Evolutionary conservation across 352 stramenopile genomes (phyloP).

Genomic region (Phytophthora crassamura): DNA sequence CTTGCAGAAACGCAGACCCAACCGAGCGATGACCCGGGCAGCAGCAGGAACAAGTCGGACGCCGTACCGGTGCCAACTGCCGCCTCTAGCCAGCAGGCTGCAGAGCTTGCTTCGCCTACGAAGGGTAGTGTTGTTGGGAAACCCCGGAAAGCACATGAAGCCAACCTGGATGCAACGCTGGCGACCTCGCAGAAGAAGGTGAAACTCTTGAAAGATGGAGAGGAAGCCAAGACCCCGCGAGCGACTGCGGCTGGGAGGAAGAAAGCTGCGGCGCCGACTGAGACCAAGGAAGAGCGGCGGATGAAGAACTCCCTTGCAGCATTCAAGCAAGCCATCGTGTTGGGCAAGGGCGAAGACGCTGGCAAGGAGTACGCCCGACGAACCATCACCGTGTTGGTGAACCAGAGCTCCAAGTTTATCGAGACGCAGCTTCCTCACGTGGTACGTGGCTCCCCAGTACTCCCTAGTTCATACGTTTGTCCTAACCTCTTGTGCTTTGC

Average conservation of each 20-base stretch:
- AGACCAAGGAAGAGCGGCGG: conserved; percentile 23
- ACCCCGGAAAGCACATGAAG: conserved; percentile 24
- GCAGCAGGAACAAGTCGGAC: not conserved
- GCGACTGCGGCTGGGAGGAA: conserved; percentile 4
- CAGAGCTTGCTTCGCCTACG: not conserved
- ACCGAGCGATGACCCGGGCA: too few species aligned
- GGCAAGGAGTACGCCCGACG: conserved; percentile 39
- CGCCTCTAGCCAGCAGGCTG: not conserved
- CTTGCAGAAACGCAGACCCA: too few species aligned
- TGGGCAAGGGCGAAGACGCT: conserved; percentile 37
- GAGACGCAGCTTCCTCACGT: conserved; percentile 35
- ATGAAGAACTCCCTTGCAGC: conserved; percentile 28
- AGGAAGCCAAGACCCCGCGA: too few species aligned
- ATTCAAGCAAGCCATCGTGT: conserved; percentile 40
- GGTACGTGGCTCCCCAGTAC: conserved; percentile 21
- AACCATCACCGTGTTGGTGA: conserved; percentile 45
- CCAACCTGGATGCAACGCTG: conserved; percentile 7
- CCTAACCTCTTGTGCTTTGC: conserved; percentile 3
- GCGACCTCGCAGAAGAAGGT: conserved; percentile 19
- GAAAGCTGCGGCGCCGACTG: not conserved
- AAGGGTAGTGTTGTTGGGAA: not conserved
- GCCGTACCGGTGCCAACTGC: too few species aligned
- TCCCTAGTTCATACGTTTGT: not conserved
- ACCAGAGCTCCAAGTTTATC: conserved; percentile 33
- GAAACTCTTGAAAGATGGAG: conserved; percentile 3